Evolutionary conservation across 352 stramenopile genomes (phyloP), one percentile per base, ranked within the genome.

Genomic region (Vaucheria bursata): DNA sequence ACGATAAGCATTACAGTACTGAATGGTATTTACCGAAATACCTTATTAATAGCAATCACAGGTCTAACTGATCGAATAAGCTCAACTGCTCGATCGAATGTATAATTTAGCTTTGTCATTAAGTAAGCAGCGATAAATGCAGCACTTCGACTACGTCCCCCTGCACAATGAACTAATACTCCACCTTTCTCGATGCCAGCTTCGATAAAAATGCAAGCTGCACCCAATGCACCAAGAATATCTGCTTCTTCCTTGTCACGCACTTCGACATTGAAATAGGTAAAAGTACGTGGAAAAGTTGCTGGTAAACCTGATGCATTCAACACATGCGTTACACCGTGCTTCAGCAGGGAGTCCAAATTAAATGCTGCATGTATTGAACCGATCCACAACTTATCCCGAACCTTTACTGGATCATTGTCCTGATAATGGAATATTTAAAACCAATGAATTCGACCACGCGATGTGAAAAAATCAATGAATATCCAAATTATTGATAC

Each of bases 341-440:
- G 84, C 38, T 88, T 82, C 67, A 92, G 87, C 66, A 95, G 88
- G 0, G 79, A 85, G 37, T 95, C 90, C 52, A 91, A 78, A 70
- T 95, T 94, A 81, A 93, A 94, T 31, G 89, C 88, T 0, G 89
- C 88, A 78, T 95, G 90, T 49, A 93, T 89, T 3, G 89, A 94
- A 34, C 90, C 90, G 3, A 95, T 85, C 53, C 90, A 95, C n/a
- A 95, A 73, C 0, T 88, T 83, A 1, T 84, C 79, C 1, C 85
- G 81, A 7, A 95, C 74, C 39, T 93, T 85, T 2, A 90, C 83
- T 0, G 90, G 90, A 18, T 93, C 67, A 78, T 93, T 95, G 80
- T 95, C 90, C 81, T 95, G 89, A 59, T 25, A 59, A 25, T 59
- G n/a, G n/a, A n/a, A 12, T 18, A 25, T 59, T 18, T 25, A 59